Conservation (phyloP, 768 basidiomycete species). For the Tulasnella sp. region DNA sequence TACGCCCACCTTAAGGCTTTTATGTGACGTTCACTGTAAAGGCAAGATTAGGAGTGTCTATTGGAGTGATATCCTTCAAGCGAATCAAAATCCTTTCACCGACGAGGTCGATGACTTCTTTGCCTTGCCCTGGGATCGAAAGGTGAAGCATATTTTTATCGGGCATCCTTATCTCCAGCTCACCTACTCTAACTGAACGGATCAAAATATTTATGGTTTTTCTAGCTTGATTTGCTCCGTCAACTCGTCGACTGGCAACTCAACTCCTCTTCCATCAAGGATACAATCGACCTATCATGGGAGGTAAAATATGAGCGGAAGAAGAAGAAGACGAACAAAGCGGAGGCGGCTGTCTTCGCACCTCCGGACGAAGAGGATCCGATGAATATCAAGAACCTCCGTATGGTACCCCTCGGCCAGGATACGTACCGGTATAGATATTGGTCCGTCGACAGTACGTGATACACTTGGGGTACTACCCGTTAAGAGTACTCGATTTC, state of each 20-base stretch:
- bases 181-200: neutral
- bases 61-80: conserved; percentile 59
- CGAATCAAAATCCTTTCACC: conserved; percentile 64
- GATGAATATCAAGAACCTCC: conserved; percentile 50
- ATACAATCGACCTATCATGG: conserved; percentile 72
- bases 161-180: no score
- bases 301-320: conserved; percentile 75
- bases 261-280: conserved; percentile 45
- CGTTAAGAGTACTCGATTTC: no score
- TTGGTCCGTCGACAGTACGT: conserved; percentile 84
- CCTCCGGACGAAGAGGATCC: conserved; percentile 46
- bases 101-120: conserved; percentile 60
- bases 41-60: conserved; percentile 45
- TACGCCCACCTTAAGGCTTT: conserved; percentile 55
- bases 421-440: conserved; percentile 65
- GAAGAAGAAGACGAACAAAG: conserved; percentile 56
- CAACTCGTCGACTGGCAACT: conserved; percentile 71
- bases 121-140: conserved; percentile 68
- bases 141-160: no score
- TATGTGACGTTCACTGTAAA: conserved; percentile 39
- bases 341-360: conserved; percentile 31
- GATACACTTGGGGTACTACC: conserved; percentile 25
- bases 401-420: conserved; percentile 62
- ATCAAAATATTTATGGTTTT: conserved; percentile 22
- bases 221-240: conserved; percentile 68